Base-by-base conservation (phyloP, 1,284 basidiomycete genomes). In the Leccinum griseonigrum region DNA sequence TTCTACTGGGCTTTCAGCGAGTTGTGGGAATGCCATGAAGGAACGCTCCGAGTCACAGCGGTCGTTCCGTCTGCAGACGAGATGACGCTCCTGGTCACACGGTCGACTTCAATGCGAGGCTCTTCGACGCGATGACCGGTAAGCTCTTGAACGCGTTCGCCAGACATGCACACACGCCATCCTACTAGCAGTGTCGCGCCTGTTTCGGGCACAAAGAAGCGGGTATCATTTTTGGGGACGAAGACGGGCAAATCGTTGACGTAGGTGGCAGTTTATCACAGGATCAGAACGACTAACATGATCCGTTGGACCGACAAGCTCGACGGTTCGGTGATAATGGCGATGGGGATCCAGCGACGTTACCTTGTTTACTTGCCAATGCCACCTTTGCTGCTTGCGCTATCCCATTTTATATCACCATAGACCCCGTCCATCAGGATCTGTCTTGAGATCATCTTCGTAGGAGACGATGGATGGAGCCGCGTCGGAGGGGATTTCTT, bases 321-420 rank as follows among this genome's bases (percentile, higher is more conserved):
- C 85, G 22, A 93, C 80, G 0, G 81, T 83, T 95, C 94, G 14
- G 80, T 83, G 54, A 94, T 84, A 11, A 91, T 75, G 1, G 94
- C 94, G 40, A 94, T 81, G 57, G 94, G 86, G 3, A 89, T 90
- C 94, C 94, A 95, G 59, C 91, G 81, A 57, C 94, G 77, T 69
- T 87, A 87, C 11, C 94, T 85, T 0, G 94, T 95, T 72, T 92
- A 95, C 87, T 94, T 94, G 68, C 95, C 92, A 76, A 97, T 85
- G 1, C 94, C 93, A 52, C 91, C 91, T 68, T 88, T 90, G 58
- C 79, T 79, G 62, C 85, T 87, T 63, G 86, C 82, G 57, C 81
- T 84, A 69, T 97, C 95, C 96, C 96, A 98, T 72, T 97, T 96
- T 75, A 98, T 98, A 70, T 97, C 96, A 3, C 90, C 92, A 72